Percentiles rank a stretch among this genome's conserved stretches.
Evolutionary conservation across 805 yeast genomes (phyloP).

Genomic region (Saturnispora serradocipensis): DNA sequence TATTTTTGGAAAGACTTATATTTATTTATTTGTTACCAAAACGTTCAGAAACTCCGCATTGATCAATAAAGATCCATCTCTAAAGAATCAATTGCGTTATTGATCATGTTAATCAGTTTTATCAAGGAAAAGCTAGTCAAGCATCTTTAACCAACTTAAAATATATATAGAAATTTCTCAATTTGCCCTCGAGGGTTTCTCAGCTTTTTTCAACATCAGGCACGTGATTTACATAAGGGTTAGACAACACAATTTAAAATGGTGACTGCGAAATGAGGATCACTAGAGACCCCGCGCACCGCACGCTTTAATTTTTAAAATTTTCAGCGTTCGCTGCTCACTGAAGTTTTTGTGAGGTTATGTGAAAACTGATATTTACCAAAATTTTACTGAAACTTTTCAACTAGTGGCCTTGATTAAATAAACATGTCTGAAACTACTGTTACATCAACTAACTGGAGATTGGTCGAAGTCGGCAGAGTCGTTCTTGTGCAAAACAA

Average conservation of each 20-base stretch:
- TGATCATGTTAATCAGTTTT: background rate
- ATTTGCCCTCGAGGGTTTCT: background rate
- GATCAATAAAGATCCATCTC: background rate
- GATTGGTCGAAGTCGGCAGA: conserved; percentile 99
- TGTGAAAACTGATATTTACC: background rate
- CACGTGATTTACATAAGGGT: conserved; percentile 6
- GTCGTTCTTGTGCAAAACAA: conserved; percentile 88
- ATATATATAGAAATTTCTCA: no score
- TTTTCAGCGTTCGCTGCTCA: background rate
- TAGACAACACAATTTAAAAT: background rate
- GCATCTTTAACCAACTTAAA: no score
- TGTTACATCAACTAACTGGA: conserved; percentile 97
- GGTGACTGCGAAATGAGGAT: background rate
- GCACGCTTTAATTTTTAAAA: background rate
- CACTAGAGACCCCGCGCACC: conserved; percentile 3
- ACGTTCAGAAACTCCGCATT: background rate
- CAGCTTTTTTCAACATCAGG: no score
- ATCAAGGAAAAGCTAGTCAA: background rate
- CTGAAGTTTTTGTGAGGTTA: background rate
- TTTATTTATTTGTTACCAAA: background rate
- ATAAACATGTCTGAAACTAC: conserved; percentile 42
- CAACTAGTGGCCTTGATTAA: background rate
- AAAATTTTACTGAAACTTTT: background rate
- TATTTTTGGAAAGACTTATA: no score
- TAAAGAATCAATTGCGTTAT: background rate